phyloP scores from a whole-genome alignment of 805 yeast species.

The Huiozyma sinensis region DNA sequence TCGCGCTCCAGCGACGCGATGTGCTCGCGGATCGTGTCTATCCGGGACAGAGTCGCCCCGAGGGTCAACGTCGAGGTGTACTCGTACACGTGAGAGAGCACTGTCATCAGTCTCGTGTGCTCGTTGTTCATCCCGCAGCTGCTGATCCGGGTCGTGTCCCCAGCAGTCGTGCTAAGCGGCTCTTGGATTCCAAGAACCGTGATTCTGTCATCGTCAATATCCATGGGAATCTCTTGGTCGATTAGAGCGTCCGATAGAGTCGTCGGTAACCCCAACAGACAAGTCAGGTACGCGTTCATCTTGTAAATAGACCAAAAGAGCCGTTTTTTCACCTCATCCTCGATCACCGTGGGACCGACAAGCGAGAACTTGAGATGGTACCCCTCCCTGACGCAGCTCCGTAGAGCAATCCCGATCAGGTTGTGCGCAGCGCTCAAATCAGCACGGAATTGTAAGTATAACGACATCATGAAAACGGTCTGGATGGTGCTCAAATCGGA shows the following conservation, averaged over 20 bases:
- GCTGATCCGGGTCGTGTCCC: constrained; percentile 25
- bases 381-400: constrained; percentile 77
- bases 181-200: constrained; percentile 40
- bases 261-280: constrained; percentile 77
- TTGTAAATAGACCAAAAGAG: constrained; percentile 84
- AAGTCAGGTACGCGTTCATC: constrained; percentile 82
- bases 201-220: constrained; percentile 78
- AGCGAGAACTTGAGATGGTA: constrained; percentile 61
- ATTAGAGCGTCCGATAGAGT: constrained; percentile 67
- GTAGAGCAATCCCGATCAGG: constrained; percentile 76
- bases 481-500: constrained; percentile 77
- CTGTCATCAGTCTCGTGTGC: constrained; percentile 64
- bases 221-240: constrained; percentile 79
- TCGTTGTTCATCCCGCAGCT: constrained; percentile 75
- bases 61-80: constrained; percentile 3
- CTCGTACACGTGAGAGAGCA: constrained; percentile 32
- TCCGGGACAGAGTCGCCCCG: constrained; percentile 2
- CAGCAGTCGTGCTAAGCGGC: constrained; percentile 19
- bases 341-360: constrained; percentile 59
- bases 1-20: constrained; percentile 51
- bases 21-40: constrained; percentile 26
- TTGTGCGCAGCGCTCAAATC: constrained; percentile 79
- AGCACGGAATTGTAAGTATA: constrained; percentile 82
- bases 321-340: constrained; percentile 72
- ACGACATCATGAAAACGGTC: constrained; percentile 74